Percentiles rank a stretch among this genome's conserved stretches.
These are phyloP conservation scores for Plasmodium ovale DNA, from an alignment of 169 alveolate species.

Conservation along the genomic window DNA sequence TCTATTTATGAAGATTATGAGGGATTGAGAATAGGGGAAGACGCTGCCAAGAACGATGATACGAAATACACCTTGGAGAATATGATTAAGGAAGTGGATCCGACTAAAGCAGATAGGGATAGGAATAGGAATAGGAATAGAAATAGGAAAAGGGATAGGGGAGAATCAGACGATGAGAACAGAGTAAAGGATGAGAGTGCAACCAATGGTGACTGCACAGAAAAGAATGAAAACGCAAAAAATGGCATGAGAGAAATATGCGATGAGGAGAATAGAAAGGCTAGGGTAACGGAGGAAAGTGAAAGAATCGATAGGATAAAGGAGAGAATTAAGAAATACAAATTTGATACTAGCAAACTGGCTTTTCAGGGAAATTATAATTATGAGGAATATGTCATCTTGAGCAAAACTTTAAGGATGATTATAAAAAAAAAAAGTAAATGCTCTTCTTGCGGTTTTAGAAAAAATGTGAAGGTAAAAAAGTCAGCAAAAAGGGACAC, in stretches of 20 bases:
- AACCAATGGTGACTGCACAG: neutral
- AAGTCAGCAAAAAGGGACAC: slow-evolving; percentile 37
- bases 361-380: slow-evolving; percentile 59
- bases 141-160: neutral
- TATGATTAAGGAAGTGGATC: too few species aligned
- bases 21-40: neutral
- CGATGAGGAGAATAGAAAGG: neutral
- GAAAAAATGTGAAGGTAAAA: slow-evolving; percentile 10
- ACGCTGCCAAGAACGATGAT: neutral
- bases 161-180: neutral
- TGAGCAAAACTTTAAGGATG: slow-evolving; percentile 5
- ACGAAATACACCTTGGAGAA: neutral
- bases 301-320: neutral
- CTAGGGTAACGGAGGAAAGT: neutral
- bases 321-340: slow-evolving; percentile 42
- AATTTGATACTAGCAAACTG: slow-evolving; percentile 31
- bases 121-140: too few species aligned
- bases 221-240: neutral
- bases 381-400: slow-evolving; percentile 42
- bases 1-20: neutral
- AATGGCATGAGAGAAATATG: neutral
- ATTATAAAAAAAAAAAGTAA: slow-evolving; percentile 20
- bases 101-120: too few species aligned
- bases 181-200: neutral
- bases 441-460: slow-evolving; percentile 13